Evolutionary conservation across 164 flowering plant species (phyloP), one percentile per base, ranked within the genome.

Genomic region (Tinospora cordifolia): DNA sequence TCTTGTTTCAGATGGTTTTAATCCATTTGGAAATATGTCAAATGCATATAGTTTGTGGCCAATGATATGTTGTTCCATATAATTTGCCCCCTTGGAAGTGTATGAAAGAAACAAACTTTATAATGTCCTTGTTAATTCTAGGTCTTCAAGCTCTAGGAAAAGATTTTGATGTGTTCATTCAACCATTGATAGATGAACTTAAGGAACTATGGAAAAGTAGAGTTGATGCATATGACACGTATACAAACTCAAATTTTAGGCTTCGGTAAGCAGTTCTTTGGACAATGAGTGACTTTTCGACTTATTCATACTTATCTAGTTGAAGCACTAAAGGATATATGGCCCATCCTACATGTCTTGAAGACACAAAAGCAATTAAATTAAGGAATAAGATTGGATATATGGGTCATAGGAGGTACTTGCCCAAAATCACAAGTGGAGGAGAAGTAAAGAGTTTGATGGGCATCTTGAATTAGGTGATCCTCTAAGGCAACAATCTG

Each of bases 291-390:
- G 66, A 63, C 22, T 63, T 63, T 17, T 19, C 22, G 2, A 44
- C 41, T 3, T 63, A 63, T 34, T 19, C 41, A 10, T 15, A 63
- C n/a, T 34, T 63, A 24, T 63, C 41, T 34, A 44, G 66, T n/a
- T 63, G 66, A 44, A 27, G 41, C 44, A 63, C 66, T 2, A 63
- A 38, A 63, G 44, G 66, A 30, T 30, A 64, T 8, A 12, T 64
- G n/a, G 67, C 24, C 13, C 38, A 46, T 36, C 22, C 44, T 8
- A 36, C 38, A n/a, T n/a, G 44, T 64, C 39, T 30, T 11, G 39
- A 36, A 21, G 24, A 64, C 21, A 64, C 67, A 64, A 30, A 3
- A 3, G 0, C 22, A 3, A 12, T 34, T 34, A 9, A 14, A 4
- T 26, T 64, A n/a, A 36, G 25, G 8, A 2, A 3, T 5, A 64